Base-by-base conservation (phyloP, 2,329 filamentous ascomycete genomes). In the Coniochaeta sp. region DNA sequence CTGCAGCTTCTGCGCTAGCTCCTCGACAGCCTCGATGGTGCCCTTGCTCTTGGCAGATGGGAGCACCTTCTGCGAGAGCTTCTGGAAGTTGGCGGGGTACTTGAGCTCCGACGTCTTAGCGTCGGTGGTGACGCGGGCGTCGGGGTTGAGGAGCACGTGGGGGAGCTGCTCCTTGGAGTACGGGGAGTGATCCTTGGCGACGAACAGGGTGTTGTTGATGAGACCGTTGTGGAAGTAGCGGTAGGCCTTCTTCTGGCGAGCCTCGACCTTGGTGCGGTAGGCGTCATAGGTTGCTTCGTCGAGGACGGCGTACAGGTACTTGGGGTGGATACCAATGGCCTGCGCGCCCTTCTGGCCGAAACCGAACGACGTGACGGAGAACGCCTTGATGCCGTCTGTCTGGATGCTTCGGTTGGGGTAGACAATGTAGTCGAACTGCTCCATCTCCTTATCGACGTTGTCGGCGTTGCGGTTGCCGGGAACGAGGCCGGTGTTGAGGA, bases 281-380 rank as follows among this genome's bases (percentile, higher is more conserved):
- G 82, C 76, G 54, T 82, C 73, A 71, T 90, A 99, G 49, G 89
- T 87, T 47, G 85, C 76, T 72, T 92, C 82, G 65, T 97, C 92
- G 49, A 99, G 87, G n/a, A 89, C 86, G 48, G 94, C 94, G 62
- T 86, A 99, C 53, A 99, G 82, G 71, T 97, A 99, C 73, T 88
- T 92, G 65, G 95, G 90, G 69, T 99, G 94, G 50, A 99, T 87
- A 77, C 92, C 94, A 64, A 99, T 95, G 40, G 88, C 92, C 71
- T 99, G 95, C 24, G 94, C 89, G 66, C 94, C 94, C 83, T 99
- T 99, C 72, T 99, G 94, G 61, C 94, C 94, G 77, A 99, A 99
- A 71, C 94, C 94, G 70, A 99, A 99, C 0, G 95, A 99, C 6
- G 95, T 99, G 57, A 99, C 90, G 1, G 91, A 96, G 81, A 99